Percentiles rank a stretch among this genome's conserved stretches.
These are phyloP conservation scores for Mortierella sp. DNA, from an alignment of 371 early-diverging fungal species.

Conservation along the genomic window DNA sequence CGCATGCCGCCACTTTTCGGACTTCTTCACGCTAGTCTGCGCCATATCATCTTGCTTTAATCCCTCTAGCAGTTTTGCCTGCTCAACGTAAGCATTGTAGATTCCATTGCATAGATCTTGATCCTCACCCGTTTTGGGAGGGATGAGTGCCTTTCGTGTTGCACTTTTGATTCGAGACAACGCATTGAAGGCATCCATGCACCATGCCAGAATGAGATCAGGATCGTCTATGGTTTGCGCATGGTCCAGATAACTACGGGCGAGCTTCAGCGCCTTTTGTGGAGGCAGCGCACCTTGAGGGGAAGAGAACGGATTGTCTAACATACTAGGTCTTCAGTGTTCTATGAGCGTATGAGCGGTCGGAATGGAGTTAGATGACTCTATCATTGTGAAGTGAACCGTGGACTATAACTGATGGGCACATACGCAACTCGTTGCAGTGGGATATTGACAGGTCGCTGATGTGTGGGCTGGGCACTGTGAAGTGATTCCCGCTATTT, in stretches of 20 bases:
- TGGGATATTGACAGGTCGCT: too few species aligned
- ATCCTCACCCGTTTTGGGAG: constrained; percentile 1
- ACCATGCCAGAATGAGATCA: background rate
- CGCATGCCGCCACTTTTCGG: constrained; percentile 1
- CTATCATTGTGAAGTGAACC: too few species aligned
- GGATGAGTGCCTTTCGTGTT: background rate
- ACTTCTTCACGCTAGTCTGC: constrained; percentile 1
- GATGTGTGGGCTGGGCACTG: too few species aligned
- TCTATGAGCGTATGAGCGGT: too few species aligned
- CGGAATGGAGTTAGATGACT: too few species aligned
- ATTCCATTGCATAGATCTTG: constrained; percentile 1
- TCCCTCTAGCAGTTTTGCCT: background rate
- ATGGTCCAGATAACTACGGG: constrained; percentile 1
- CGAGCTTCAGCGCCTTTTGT: constrained; percentile 8
- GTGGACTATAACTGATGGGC: too few species aligned
- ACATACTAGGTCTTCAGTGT: background rate
- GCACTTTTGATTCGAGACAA: constrained; percentile 6
- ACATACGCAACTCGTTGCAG: too few species aligned
- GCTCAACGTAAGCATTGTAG: background rate
- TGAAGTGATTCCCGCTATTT: too few species aligned
- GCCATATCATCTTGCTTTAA: background rate
- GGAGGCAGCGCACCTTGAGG: background rate
- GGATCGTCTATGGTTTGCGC: background rate
- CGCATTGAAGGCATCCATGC: background rate
- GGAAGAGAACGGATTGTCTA: background rate